Percentiles rank a stretch among this genome's conserved stretches.
Evolutionary conservation across 1,284 basidiomycete genomes (phyloP).

Genomic region (Melanopsichium pennsylvanicum): DNA sequence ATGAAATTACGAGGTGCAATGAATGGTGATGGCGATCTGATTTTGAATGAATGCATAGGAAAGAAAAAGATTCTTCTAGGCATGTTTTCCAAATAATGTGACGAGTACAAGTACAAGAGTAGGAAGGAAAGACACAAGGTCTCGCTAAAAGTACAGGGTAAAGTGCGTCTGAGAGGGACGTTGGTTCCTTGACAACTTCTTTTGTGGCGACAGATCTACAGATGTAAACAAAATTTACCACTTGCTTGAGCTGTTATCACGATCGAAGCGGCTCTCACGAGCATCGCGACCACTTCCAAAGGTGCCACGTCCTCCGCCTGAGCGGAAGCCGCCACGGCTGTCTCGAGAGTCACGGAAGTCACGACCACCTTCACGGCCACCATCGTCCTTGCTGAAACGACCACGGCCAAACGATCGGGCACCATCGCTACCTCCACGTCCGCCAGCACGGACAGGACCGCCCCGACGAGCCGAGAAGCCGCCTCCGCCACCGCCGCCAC

Average conservation of each 20-base stretch:
- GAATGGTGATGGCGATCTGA: no score
- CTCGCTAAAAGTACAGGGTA: no score
- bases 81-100: no score
- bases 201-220: no score
- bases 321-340: constrained; percentile 13
- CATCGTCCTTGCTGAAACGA: constrained; percentile 33
- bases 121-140: no score
- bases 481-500: constrained; percentile 8
- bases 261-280: constrained; percentile 30
- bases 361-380: constrained; percentile 10
- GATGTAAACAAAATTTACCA: no score
- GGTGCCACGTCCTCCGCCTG: constrained; percentile 12
- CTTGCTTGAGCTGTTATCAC: constrained; percentile 30
- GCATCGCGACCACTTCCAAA: constrained; percentile 33
- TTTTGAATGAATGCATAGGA: no score
- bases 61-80: no score
- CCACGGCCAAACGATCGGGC: constrained; percentile 33
- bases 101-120: no score
- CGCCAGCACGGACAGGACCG: not conserved
- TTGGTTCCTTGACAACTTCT: no score
- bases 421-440: constrained; percentile 10
- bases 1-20: no score
- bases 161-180: no score
- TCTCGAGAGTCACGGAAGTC: constrained; percentile 11
- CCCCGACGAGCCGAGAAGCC: constrained; percentile 1